These are phyloP conservation scores for Conticribra weissflogii DNA, from an alignment of 108 stramenopile species.

Conservation along the genomic window DNA sequence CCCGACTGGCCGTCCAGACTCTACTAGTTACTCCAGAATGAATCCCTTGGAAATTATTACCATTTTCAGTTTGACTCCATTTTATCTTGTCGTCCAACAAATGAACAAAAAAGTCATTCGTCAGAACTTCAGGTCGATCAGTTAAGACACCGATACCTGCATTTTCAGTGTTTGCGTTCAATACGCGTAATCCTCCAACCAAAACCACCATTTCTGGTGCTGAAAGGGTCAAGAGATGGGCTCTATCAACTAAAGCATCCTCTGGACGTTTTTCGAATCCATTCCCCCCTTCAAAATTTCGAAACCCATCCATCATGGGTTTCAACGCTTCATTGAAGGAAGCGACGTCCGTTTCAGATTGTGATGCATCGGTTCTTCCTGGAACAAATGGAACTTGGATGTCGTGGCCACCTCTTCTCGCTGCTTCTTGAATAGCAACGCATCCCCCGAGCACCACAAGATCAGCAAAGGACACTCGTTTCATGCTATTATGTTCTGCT, in stretches of 20 bases:
- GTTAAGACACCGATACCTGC: conserved; percentile 60
- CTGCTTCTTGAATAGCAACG: conserved; percentile 69
- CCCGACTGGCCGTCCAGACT: conserved; percentile 58
- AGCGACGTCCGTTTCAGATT: conserved; percentile 61
- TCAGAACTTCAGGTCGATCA: conserved; percentile 48
- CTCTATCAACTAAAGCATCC: conserved; percentile 63
- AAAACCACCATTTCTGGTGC: conserved; percentile 74
- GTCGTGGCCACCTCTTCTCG: conserved; percentile 51
- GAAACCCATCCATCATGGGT: conserved; percentile 68
- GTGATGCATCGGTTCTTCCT: conserved; percentile 70
- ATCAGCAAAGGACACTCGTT: conserved; percentile 71
- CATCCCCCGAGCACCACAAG: conserved; percentile 74
- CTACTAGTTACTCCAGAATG: conserved; percentile 25
- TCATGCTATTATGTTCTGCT: conserved; percentile 14
- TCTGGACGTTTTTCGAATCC: conserved; percentile 31
- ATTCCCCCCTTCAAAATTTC: conserved; percentile 55
- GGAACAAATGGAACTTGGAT: conserved; percentile 66
- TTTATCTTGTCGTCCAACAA: conserved; percentile 57
- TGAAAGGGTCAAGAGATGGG: conserved; percentile 59
- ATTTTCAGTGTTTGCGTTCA: conserved; percentile 43
- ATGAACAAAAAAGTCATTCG: conserved; percentile 72
- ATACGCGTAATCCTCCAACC: conserved; percentile 69
- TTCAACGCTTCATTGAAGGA: conserved; percentile 59
- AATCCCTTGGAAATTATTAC: conserved; percentile 55
- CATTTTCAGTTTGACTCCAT: conserved; percentile 51